phyloP scores from a whole-genome alignment of 1,139 yeast species.

The Zygosaccharomyces sapae region DNA sequence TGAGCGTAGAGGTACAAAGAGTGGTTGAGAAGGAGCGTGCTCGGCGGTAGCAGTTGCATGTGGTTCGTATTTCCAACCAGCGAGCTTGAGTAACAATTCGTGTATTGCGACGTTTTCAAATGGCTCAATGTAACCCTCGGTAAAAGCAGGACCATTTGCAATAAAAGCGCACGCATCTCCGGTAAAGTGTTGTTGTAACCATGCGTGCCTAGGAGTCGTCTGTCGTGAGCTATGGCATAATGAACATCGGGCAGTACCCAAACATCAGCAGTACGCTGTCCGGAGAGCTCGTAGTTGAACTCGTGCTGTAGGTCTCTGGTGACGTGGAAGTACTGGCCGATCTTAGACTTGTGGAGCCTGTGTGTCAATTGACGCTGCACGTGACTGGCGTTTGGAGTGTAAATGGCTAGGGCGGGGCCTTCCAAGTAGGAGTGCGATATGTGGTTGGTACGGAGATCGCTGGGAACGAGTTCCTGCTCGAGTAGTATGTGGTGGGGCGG shows the following conservation, averaged over 20 bases:
- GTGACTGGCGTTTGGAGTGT: slow-evolving; percentile 4
- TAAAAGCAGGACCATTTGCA: slow-evolving; percentile 77
- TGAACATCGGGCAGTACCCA: slow-evolving; percentile 86
- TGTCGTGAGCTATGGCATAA: slow-evolving; percentile 65
- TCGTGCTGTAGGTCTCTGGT: background rate
- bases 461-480: background rate
- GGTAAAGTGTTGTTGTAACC: slow-evolving; percentile 77
- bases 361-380: background rate
- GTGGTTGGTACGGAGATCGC: slow-evolving; percentile 10
- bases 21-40: too few relatives aligned
- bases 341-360: background rate
- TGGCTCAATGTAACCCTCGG: slow-evolving; percentile 47
- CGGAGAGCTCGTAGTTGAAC: slow-evolving; percentile 29
- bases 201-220: slow-evolving; percentile 59
- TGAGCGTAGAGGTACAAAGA: too few relatives aligned
- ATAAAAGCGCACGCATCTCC: slow-evolving; percentile 76
- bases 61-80: too few relatives aligned
- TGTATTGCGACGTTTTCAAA: slow-evolving; percentile 65
- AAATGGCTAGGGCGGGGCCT: slow-evolving; percentile 17
- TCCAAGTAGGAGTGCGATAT: slow-evolving; percentile 14
- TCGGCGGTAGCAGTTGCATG: too few relatives aligned
- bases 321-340: background rate
- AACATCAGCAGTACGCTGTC: slow-evolving; percentile 64
- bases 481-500: background rate
- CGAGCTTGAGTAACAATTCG: background rate